Conservation (phyloP, 441 rosid species). For the Arabidopsis hybrid region DNA sequence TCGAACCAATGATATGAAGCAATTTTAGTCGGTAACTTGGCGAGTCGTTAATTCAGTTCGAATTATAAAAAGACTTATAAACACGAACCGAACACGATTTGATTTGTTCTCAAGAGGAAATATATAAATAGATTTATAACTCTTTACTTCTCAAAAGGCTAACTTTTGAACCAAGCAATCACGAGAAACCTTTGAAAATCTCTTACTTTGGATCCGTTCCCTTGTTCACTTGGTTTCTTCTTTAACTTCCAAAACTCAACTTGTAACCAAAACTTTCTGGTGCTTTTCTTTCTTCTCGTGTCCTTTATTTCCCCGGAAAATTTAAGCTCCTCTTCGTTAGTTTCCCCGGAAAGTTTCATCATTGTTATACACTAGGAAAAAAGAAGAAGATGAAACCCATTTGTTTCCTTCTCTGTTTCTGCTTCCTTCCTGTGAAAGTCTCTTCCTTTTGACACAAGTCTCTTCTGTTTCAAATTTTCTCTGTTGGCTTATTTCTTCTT, state of each 20-base stretch:
- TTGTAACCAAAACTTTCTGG: slow-evolving; percentile 49
- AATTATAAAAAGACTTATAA: slow-evolving; percentile 15
- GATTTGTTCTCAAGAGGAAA: slow-evolving; percentile 42
- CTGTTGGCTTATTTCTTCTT: slow-evolving; percentile 8
- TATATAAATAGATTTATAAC: slow-evolving; percentile 7
- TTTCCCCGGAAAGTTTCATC: slow-evolving; percentile 38
- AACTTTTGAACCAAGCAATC: slow-evolving; percentile 72
- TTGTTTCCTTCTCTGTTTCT: slow-evolving; percentile 31
- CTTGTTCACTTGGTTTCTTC: slow-evolving; percentile 61
- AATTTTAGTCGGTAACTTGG: slow-evolving; percentile 26
- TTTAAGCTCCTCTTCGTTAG: neutral
- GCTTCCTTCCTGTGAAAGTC: slow-evolving; percentile 33
- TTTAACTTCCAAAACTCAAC: slow-evolving; percentile 50
- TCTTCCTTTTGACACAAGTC: slow-evolving; percentile 42
- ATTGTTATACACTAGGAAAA: slow-evolving; percentile 17
- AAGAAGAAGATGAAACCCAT: slow-evolving; percentile 40
- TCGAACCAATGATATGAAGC: neutral
- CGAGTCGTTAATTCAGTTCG: neutral
- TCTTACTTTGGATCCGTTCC: slow-evolving; percentile 47
- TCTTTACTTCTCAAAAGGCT: slow-evolving; percentile 10
- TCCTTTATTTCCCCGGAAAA: slow-evolving; percentile 46
- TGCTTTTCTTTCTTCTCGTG: slow-evolving; percentile 45
- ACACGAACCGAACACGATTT: slow-evolving; percentile 37
- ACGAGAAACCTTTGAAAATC: slow-evolving; percentile 80
- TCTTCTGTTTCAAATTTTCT: slow-evolving; percentile 28